Evolutionary conservation across 208 protist species (phyloP), one percentile per base, ranked within the genome.

Genomic region (Crithidia acanthocephali): DNA sequence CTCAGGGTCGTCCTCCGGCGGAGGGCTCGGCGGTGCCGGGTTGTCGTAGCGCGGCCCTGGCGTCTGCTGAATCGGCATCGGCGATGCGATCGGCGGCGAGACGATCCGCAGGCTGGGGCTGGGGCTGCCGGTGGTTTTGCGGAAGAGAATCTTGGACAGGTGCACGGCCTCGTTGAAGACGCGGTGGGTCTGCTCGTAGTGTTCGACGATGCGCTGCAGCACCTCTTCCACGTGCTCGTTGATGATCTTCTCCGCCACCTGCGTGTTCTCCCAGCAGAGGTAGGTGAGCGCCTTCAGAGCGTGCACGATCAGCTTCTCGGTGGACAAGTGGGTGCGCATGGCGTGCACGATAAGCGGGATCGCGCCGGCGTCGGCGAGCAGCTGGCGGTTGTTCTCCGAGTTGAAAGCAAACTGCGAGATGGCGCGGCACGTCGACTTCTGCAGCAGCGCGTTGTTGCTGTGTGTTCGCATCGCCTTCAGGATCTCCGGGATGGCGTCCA

Each of bases 401-500:
- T 97, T 96, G 76, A 96, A 97, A 42, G 93, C 91, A 65, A 97
- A 96, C 78, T 97, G 93, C 44, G 91, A 94, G 56, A 96, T 92
- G 62, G 93, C 93, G 53, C 93, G 81, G 72, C 91, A 96, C 11
- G 90, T 95, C 42, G 91, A 96, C 80, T 97, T 97, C 72, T 97
- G 93, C 40, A 97, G 79, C 45, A 95, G 72, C 22, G 91, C 82
- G 64, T 87, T 94, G 65, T 80, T 68, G 65, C 87, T 79, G 66
- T 96, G 88, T 44, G 75, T 75, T 25, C 86, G 81, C 93, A 97
- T 96, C 35, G 87, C 85, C 51, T 91, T 87, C 27, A 97, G 68
- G 30, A 97, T 96, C 65, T 92, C 83, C 8, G 89, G 90, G 47
- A 97, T 85, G 8, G 91, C 91, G 20, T 88, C 82, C 42, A 93